A percentile compares a stretch with the other conserved stretches of the same genome.
Conservation (phyloP, 2,329 filamentous ascomycete species). For the Phyllosticta citribraziliensis region DNA sequence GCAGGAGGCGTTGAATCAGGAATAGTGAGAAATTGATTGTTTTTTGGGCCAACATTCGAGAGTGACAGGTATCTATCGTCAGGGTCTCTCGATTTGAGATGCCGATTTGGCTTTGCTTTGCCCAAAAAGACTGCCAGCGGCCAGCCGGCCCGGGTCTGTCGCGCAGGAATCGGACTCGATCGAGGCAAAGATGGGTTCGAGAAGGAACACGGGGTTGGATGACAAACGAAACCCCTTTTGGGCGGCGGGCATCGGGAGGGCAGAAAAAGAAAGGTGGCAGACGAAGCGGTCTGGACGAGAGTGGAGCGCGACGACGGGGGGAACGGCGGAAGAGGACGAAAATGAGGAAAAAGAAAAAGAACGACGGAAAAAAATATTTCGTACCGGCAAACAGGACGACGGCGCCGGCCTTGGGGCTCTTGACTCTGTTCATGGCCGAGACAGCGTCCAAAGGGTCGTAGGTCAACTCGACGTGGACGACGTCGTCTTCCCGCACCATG, state of each 20-base stretch:
- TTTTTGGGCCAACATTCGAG: not conserved
- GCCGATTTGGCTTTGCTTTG: not conserved
- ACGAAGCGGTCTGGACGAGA: not conserved
- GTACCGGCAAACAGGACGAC: constrained; percentile 67
- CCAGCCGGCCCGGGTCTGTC: not conserved
- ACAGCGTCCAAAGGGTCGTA: constrained; percentile 49
- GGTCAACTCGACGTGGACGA: constrained; percentile 60
- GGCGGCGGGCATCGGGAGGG: not conserved
- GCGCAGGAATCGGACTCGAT: not conserved
- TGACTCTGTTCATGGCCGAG: constrained; percentile 54
- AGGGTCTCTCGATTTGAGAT: not conserved
- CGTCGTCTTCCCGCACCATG: constrained; percentile 27
- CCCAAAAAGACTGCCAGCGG: not conserved
- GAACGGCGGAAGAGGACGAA: not conserved
- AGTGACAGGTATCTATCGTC: not conserved
- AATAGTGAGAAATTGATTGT: not conserved
- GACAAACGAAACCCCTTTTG: not conserved
- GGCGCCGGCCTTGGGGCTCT: constrained; percentile 63
- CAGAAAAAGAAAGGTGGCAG: not conserved
- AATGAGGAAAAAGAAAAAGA: constrained; percentile 3
- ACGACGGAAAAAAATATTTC: not conserved
- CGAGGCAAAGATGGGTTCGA: not conserved
- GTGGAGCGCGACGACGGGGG: not conserved
- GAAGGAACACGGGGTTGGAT: not conserved
- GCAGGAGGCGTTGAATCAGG: not conserved